A percentile compares a stretch with the other conserved stretches of the same genome.
Evolutionary conservation across 768 basidiomycete species (phyloP).

Genomic region (Leccinum imitatum): DNA sequence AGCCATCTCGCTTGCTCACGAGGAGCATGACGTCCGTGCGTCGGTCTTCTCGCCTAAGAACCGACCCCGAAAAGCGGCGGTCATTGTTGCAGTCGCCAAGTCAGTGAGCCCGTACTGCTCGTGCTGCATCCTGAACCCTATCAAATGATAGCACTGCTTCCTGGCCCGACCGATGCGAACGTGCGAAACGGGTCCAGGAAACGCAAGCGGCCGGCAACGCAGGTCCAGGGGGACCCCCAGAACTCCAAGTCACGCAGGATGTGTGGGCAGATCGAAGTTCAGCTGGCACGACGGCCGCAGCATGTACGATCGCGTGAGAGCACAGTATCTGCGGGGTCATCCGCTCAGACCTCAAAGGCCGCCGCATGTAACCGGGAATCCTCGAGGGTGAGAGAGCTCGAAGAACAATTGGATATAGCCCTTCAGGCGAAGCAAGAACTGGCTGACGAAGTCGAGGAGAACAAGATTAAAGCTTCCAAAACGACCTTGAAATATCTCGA

Average conservation of each 20-base stretch:
- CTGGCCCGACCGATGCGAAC: background rate
- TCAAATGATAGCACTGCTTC: constrained; percentile 9
- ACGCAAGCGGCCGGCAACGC: constrained; percentile 5
- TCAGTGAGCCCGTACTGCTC: constrained; percentile 13
- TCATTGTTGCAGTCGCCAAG: constrained; percentile 7
- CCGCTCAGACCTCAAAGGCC: background rate
- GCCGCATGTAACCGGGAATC: constrained; percentile 34
- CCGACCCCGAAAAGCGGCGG: background rate
- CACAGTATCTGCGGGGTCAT: background rate
- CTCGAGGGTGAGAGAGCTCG: constrained; percentile 41
- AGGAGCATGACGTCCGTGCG: constrained; percentile 27
- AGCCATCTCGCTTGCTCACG: constrained; percentile 17
- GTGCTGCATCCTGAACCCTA: constrained; percentile 1
- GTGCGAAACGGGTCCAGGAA: constrained; percentile 5
- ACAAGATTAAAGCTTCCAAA: constrained; percentile 33
- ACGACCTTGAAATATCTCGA: constrained; percentile 52
- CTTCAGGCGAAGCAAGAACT: constrained; percentile 44
- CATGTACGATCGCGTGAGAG: constrained; percentile 3
- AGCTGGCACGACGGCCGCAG: background rate
- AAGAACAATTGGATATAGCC: constrained; percentile 40
- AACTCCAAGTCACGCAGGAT: constrained; percentile 9
- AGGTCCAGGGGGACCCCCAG: background rate
- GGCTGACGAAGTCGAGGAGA: constrained; percentile 39
- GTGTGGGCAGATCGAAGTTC: constrained; percentile 15
- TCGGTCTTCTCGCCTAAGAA: constrained; percentile 26